Evolutionary conservation across 2,329 filamentous ascomycete genomes (phyloP).

Genomic region (Nigrospora sphaerica): DNA sequence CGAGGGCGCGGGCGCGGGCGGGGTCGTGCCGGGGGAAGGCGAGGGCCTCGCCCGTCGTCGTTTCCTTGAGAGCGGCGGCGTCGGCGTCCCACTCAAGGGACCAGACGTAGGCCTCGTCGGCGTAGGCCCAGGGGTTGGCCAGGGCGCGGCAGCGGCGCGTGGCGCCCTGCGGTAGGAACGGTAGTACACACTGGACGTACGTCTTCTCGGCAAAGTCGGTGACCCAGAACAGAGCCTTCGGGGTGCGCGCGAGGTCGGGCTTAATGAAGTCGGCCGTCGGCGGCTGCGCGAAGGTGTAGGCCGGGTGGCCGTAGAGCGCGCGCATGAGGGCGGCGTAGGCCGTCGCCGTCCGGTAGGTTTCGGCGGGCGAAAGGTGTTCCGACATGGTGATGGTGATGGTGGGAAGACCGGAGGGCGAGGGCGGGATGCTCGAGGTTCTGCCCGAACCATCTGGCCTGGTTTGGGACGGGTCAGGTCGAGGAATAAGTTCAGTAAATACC

Average conservation of each 20-base stretch:
- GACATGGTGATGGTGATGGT: too few species aligned
- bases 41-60: conserved; percentile 8
- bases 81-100: conserved; percentile 20
- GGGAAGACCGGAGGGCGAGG: too few species aligned
- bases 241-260: conserved; percentile 12
- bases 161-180: conserved; percentile 18
- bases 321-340: conserved; percentile 11
- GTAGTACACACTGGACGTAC: conserved; percentile 18
- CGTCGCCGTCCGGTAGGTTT: too few species aligned
- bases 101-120: conserved; percentile 16
- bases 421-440: too few species aligned
- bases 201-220: conserved; percentile 21
- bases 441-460: too few species aligned
- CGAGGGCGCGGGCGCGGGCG: conserved; percentile 3
- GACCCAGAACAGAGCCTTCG: conserved; percentile 13
- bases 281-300: conserved; percentile 14
- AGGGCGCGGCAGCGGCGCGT: conserved; percentile 19
- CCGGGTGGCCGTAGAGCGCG: conserved; percentile 15
- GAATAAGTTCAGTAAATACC: too few species aligned
- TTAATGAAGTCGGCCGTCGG: conserved; percentile 14
- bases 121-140: conserved; percentile 21
- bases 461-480: too few species aligned
- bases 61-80: conserved; percentile 11
- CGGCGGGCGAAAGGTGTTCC: too few species aligned
- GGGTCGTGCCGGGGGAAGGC: conserved; percentile 13